Evolutionary conservation across 768 basidiomycete genomes (phyloP).

Genomic region (Lenzites betulinus): DNA sequence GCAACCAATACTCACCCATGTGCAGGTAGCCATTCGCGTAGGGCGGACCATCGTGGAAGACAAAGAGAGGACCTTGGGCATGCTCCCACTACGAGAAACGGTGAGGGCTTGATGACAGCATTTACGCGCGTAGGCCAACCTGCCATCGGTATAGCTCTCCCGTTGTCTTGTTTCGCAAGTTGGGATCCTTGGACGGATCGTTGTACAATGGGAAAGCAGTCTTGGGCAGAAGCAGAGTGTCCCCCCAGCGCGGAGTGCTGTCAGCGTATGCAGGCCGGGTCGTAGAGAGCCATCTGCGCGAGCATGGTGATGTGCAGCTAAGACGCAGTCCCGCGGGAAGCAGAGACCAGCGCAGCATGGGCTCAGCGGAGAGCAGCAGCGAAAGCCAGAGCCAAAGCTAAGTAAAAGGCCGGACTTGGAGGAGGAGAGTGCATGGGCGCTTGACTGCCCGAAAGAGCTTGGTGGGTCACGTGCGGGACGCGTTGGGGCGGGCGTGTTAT

Average conservation of each 20-base stretch:
- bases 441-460: not conserved
- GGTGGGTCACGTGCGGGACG: constrained; percentile 27
- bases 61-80: constrained; percentile 67
- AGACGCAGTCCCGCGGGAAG: constrained; percentile 6
- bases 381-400: not conserved
- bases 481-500: constrained; percentile 30
- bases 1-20: constrained; percentile 63
- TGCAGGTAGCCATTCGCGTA: constrained; percentile 97
- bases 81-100: constrained; percentile 56
- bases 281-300: constrained; percentile 15
- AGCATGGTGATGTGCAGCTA: not conserved
- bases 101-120: not conserved
- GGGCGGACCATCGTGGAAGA: constrained; percentile 94
- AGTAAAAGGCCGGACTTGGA: not conserved
- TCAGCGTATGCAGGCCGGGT: not conserved
- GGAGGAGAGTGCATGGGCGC: not conserved
- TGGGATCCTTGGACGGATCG: constrained; percentile 64
- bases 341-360: constrained; percentile 21
- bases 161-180: constrained; percentile 62
- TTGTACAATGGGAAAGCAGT: constrained; percentile 77
- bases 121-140: constrained; percentile 43
- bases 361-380: constrained; percentile 12
- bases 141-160: constrained; percentile 80
- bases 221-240: constrained; percentile 79
- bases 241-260: constrained; percentile 18